Percentiles rank a stretch among this genome's conserved stretches.
These are phyloP conservation scores for Botrytis sinoallii DNA, from an alignment of 2,329 filamentous ascomycete genomes.

Conservation along the genomic window DNA sequence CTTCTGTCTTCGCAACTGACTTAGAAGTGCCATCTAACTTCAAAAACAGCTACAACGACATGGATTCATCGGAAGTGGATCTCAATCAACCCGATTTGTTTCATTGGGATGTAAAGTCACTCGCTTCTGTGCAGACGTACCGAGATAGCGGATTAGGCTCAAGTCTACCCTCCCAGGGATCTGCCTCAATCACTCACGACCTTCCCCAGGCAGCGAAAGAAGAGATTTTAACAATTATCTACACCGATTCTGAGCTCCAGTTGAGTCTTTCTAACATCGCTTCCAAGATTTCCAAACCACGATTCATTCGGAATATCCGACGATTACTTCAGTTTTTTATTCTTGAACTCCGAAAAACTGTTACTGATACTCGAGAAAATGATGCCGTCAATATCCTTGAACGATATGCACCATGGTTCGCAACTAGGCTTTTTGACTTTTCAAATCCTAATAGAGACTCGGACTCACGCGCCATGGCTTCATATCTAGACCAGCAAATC, in stretches of 20 bases:
- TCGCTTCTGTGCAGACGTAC: not conserved
- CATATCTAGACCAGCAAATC: slow-evolving; percentile 7
- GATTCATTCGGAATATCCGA: not conserved
- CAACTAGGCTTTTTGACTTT: slow-evolving; percentile 14
- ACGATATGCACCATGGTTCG: slow-evolving; percentile 10
- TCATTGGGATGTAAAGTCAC: not conserved
- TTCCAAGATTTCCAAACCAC: not conserved
- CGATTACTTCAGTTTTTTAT: not conserved
- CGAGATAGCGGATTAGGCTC: slow-evolving; percentile 2
- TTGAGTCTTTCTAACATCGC: not conserved
- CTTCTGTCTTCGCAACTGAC: slow-evolving; percentile 61
- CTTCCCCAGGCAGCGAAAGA: slow-evolving; percentile 2
- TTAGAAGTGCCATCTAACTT: slow-evolving; percentile 86
- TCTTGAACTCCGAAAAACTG: not conserved
- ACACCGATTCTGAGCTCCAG: not conserved
- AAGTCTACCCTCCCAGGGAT: not conserved
- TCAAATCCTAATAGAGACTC: slow-evolving; percentile 7
- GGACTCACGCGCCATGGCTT: not conserved
- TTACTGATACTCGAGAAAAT: not conserved
- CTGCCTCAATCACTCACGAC: not conserved
- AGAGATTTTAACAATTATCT: not conserved
- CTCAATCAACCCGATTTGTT: no score
- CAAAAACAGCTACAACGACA: no score
- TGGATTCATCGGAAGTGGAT: no score
- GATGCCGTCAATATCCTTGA: slow-evolving; percentile 7